Percentiles rank a stretch among this genome's conserved stretches.
These are phyloP conservation scores for Leishmania braziliensis DNA, from an alignment of 208 protist species.

Conservation along the genomic window DNA sequence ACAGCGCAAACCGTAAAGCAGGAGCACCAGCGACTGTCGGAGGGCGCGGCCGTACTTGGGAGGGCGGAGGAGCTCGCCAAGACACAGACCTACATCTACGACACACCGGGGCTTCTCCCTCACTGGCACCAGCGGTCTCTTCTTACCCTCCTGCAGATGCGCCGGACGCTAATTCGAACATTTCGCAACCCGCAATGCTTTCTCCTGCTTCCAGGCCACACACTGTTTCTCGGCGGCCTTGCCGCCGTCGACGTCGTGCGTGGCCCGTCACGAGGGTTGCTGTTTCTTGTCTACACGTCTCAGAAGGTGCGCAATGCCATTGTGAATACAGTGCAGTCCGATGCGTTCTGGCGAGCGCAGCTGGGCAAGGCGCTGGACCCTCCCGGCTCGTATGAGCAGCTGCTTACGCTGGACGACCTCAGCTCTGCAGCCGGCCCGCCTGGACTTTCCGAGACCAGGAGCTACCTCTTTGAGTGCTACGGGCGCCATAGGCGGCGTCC, in stretches of 20 bases:
- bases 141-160: slow-evolving; percentile 90
- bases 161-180: slow-evolving; percentile 85
- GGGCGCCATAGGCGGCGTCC: slow-evolving; percentile 66
- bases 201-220: slow-evolving; percentile 80
- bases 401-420: slow-evolving; percentile 33
- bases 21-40: not conserved
- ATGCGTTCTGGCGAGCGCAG: slow-evolving; percentile 85
- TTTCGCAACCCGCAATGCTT: slow-evolving; percentile 89
- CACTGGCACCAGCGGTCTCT: slow-evolving; percentile 87
- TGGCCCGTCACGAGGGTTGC: slow-evolving; percentile 65
- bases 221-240: slow-evolving; percentile 84
- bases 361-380: slow-evolving; percentile 80
- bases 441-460: slow-evolving; percentile 64
- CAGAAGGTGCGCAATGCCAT: slow-evolving; percentile 85
- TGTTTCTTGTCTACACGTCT: slow-evolving; percentile 91
- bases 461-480: slow-evolving; percentile 92
- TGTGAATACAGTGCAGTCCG: slow-evolving; percentile 69
- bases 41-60: not conserved
- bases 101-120: slow-evolving; percentile 88
- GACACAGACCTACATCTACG: slow-evolving; percentile 72
- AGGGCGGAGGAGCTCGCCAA: slow-evolving; percentile 13
- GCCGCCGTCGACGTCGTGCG: slow-evolving; percentile 86
- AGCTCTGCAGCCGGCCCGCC: slow-evolving; percentile 26
- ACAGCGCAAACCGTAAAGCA: not conserved
- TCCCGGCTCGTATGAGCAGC: slow-evolving; percentile 81